These are phyloP conservation scores for Candida albicans DNA, from an alignment of 1,139 yeast genomes.

Conservation along the genomic window DNA sequence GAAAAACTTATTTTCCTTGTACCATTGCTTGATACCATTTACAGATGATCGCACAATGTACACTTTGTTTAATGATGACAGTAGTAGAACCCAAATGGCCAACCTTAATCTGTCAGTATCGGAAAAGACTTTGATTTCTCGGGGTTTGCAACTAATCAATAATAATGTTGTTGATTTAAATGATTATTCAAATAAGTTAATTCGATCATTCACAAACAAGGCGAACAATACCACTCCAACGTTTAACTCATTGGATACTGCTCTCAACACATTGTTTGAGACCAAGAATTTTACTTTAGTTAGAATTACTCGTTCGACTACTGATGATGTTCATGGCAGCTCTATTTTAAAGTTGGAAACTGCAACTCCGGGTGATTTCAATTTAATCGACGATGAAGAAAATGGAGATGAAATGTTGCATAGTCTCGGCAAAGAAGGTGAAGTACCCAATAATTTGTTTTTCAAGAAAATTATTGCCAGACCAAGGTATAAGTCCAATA, in stretches of 20 bases:
- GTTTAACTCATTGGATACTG: conserved; percentile 48
- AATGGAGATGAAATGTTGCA: conserved; percentile 42
- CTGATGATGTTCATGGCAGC: conserved; percentile 51
- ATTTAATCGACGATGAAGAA: conserved; percentile 49
- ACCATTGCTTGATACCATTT: conserved; percentile 44
- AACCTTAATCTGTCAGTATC: neutral
- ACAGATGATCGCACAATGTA: conserved; percentile 19
- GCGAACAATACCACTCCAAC: conserved; percentile 25
- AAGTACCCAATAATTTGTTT: conserved; percentile 47
- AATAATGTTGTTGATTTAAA: conserved; percentile 37
- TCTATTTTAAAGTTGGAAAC: conserved; percentile 53
- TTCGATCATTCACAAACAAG: conserved; percentile 20
- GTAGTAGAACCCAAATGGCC: neutral
- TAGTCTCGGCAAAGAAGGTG: conserved; percentile 39
- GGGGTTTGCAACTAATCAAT: conserved; percentile 36
- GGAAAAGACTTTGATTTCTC: conserved; percentile 19
- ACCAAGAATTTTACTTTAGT: conserved; percentile 43
- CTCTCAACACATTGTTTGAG: conserved; percentile 44
- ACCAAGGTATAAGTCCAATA: conserved; percentile 52
- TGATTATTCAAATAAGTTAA: conserved; percentile 37
- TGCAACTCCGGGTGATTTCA: conserved; percentile 52
- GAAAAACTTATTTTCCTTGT: conserved; percentile 43
- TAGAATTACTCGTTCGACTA: conserved; percentile 56
- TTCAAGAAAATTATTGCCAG: conserved; percentile 48
- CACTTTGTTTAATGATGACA: conserved; percentile 11